Conservation (phyloP, 768 basidiomycete species). For the Mycena maculata region DNA sequence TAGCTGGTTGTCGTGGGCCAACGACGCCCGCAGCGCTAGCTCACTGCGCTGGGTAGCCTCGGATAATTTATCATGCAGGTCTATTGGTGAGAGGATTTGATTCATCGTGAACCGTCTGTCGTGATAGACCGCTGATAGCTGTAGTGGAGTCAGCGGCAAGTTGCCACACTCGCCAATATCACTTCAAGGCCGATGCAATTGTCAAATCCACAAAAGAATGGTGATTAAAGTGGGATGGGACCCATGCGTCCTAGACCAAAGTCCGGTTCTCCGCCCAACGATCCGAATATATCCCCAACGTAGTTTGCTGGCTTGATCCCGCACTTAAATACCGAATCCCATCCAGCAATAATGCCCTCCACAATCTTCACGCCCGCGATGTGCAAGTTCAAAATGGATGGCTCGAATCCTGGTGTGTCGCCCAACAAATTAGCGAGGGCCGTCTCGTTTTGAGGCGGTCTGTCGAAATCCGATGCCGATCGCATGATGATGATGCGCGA, state of each 20-base stretch:
- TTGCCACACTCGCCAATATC: too few relatives aligned
- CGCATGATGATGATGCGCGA: constrained; percentile 51
- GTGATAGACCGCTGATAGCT: too few relatives aligned
- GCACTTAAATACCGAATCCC: constrained; percentile 32
- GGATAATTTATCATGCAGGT: too few relatives aligned
- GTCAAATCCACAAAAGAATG: too few relatives aligned
- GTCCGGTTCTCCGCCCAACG: constrained; percentile 2
- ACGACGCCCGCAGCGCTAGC: too few relatives aligned
- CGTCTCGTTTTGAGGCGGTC: constrained; percentile 33
- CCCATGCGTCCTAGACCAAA: constrained; percentile 2
- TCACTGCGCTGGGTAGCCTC: too few relatives aligned
- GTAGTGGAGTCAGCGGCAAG: too few relatives aligned
- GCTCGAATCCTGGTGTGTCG: constrained; percentile 44
- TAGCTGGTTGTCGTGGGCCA: too few relatives aligned
- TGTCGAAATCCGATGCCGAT: constrained; percentile 50
- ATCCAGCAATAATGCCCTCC: constrained; percentile 47
- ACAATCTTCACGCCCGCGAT: constrained; percentile 51
- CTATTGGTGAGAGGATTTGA: too few relatives aligned
- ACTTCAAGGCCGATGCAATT: too few relatives aligned
- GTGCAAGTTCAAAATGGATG: constrained; percentile 50
- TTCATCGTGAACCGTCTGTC: too few relatives aligned
- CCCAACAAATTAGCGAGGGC: constrained; percentile 45
- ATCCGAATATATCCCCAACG: not conserved
- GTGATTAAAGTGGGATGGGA: not conserved
- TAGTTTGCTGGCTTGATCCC: not conserved